Base-by-base conservation (phyloP, 1,139 yeast species). In the Petasospora rhodanensis region DNA sequence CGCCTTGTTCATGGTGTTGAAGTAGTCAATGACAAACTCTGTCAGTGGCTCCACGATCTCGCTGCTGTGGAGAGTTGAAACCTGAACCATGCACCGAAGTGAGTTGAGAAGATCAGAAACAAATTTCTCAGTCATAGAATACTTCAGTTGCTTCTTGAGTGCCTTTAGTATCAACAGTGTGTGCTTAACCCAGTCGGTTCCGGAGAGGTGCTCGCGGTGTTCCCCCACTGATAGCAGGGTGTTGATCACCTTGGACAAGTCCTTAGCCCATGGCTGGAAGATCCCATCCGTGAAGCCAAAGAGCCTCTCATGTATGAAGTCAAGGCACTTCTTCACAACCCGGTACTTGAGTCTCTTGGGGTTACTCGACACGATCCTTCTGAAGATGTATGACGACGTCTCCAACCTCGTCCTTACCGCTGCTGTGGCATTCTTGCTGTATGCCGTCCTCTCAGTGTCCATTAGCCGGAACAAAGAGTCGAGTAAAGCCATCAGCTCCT, bases 341-440 rank as follows among this genome's bases (percentile, higher is more conserved):
- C 61, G 62, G 27, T 61, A 48, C 27, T 51, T 54, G 10, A 55
- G 30, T 7, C 46, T 42, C n/a, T 43, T 39, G 2, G 52, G 33
- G 4, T 49, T 37, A 20, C 46, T 58, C 15, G 55, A 55, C 2
- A 67, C 44, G 3, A 73, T 28, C 13, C 55, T 50, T 31, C 64
- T 51, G 6, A 74, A 43, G 6, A 62, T 49, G 23, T 60, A 61
- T 0, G 77, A 61, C 0, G 70, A 68, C 16, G 57, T 55, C 3
- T 65, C 52, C 14, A 76, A 50, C 27, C 82, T 54, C 8, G 55
- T 44, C 30, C 67, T 72, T 7, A 60, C 58, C 2, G 67, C 38
- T 2, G 45, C 33, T 36, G 41, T 52, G 44, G 46, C 49, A 49
- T 45, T 52, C 24, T 58, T 60, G 22, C 50, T 38, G 42, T 60